Base-by-base conservation (phyloP, 1,284 basidiomycete species). In the Hypsizygus ulmarius region DNA sequence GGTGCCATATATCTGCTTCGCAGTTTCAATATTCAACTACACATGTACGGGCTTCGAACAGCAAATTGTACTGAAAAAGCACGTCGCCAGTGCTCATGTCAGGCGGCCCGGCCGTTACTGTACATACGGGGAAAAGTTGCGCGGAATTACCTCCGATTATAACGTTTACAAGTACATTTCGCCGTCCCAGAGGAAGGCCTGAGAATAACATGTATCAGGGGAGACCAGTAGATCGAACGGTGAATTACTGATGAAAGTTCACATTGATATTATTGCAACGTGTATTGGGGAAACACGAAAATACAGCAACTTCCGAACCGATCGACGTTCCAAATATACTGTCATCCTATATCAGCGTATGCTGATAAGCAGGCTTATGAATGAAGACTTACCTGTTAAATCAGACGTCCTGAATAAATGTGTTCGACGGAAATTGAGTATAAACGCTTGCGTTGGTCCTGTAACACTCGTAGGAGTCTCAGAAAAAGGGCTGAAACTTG, bases 241-340 rank as follows among this genome's bases (percentile, higher is more conserved):
- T 25, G 38, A 28, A 28, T 21, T 5, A 63, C 68, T 53, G 52
- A 74, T 71, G 64, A 59, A 6, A 80, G 67, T 8, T 72, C 9
- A 81, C 72, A 45, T 72, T 75, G 54, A 82, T 70, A 45, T 78
- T 60, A 30, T 57, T 71, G 67, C 79, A 82, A 29, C 74, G 70
- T 19, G 62, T 63, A 57, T 74, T 72, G 4, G 78, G 73, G 16
- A 81, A 84, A 61, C 83, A 86, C 21, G 70, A 65, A 32, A 86
- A 64, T 7, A 70, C 70, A 3, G 79, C 82, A 3, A 84, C 82
- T 1, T 73, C 71, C 2, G 72, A 63, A 37, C 74, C 71, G 1
- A 78, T 80, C 1, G 77, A 74, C 14, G 78, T 81, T 1, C 83
- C 83, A 12, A 75, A 72, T 47, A 82, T 75, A 52, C 78, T 54